phyloP scores from a whole-genome alignment of 2,329 filamentous ascomycete genomes.

The Pyrenochaeta sp. region DNA sequence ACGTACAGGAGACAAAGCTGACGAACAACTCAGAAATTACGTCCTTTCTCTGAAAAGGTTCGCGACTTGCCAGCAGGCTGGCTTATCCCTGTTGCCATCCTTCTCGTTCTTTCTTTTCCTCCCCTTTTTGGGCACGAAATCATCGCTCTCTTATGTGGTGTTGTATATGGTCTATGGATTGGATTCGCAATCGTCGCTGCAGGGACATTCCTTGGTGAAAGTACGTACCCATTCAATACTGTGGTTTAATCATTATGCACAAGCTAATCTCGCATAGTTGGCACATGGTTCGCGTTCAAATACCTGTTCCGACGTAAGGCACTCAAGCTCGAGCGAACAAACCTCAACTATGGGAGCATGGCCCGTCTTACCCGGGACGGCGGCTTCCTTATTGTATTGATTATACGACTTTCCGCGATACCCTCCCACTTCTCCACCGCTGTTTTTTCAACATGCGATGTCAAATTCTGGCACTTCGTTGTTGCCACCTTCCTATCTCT shows the following conservation, averaged over 20 bases:
- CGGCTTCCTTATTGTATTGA: conserved; percentile 43
- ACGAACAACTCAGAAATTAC: conserved; percentile 33
- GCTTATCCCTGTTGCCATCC: conserved; percentile 44
- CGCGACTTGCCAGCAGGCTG: conserved; percentile 45
- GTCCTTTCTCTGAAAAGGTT: conserved; percentile 44
- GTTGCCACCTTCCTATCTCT: conserved; percentile 43
- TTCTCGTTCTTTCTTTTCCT: conserved; percentile 45
- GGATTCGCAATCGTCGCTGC: conserved; percentile 44
- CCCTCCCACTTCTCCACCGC: conserved; percentile 46
- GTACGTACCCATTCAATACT: conserved; percentile 21
- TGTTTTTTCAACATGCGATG: conserved; percentile 47
- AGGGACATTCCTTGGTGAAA: conserved; percentile 45
- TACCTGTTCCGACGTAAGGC: conserved; percentile 38
- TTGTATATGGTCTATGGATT: conserved; percentile 45
- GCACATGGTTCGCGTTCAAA: conserved; percentile 48
- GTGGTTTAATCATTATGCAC: not conserved
- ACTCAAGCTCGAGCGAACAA: conserved; percentile 43
- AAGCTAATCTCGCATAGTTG: conserved; percentile 30
- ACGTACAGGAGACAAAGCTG: conserved; percentile 6
- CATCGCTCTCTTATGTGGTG: conserved; percentile 43
- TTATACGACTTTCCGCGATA: conserved; percentile 45
- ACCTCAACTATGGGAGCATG: conserved; percentile 46
- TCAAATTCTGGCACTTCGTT: conserved; percentile 46
- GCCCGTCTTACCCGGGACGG: conserved; percentile 44
- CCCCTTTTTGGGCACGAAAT: conserved; percentile 46